phyloP scores from a whole-genome alignment of 2,329 filamentous ascomycete species.

The Dothistroma septosporum region DNA sequence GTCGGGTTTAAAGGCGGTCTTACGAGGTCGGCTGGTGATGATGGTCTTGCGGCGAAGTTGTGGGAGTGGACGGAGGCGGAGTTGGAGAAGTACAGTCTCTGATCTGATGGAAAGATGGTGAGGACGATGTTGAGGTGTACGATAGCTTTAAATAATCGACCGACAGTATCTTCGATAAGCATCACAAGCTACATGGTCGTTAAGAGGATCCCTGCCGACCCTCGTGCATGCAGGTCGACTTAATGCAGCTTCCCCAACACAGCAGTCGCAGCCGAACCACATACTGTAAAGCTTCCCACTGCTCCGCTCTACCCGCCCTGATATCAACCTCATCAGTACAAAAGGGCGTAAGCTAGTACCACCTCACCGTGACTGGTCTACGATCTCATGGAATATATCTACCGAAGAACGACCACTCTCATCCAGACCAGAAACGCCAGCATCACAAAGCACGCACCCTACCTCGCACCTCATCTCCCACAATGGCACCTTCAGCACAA shows the following conservation, averaged over 20 bases:
- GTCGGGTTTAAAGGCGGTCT: slow-evolving; percentile 31
- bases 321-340: neutral
- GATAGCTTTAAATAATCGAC: neutral
- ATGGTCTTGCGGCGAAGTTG: slow-evolving; percentile 26
- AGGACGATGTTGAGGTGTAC: neutral
- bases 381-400: neutral
- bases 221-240: neutral
- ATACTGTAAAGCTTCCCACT: neutral
- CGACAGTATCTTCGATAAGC: neutral
- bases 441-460: neutral
- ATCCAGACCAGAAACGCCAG: neutral
- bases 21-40: slow-evolving; percentile 24
- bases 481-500: slow-evolving; percentile 16
- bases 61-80: slow-evolving; percentile 38
- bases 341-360: slow-evolving; percentile 9
- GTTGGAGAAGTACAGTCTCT: slow-evolving; percentile 14
- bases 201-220: neutral
- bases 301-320: neutral
- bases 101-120: neutral
- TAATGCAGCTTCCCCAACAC: slow-evolving; percentile 1
- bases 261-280: slow-evolving; percentile 12
- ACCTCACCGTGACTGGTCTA: neutral
- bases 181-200: neutral
- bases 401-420: neutral
- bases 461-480: neutral